Evolutionary conservation across 2,329 filamentous ascomycete species (phyloP), one percentile per base, ranked within the genome.

Genomic region (Trichoderma cornu-damae): DNA sequence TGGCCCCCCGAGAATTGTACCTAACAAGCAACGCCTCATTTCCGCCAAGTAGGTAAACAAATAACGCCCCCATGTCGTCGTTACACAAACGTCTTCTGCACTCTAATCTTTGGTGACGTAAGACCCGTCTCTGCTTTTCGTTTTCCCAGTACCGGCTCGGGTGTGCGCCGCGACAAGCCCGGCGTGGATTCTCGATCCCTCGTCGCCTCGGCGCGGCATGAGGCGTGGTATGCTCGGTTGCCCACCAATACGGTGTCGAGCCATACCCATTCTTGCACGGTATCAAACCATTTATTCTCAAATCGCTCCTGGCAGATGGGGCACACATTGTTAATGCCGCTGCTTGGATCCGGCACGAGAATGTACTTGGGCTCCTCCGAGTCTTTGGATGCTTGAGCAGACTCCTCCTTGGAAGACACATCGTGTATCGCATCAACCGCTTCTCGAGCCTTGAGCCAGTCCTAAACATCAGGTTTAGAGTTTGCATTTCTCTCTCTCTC

Each of bases 221-320:
- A 95, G 9, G 87, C 90, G 71, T 99, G 94, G 66, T 90, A 97
- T 14, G 94, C 87, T 61, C 90, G 85, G 57, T 81, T 84, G 34
- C 88, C 89, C 28, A 95, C 83, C 62, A 87, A 82, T 50, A 89
- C 79, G 0, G 93, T 89, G 71, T 99, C 93, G 71, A 90, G 87
- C 89, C 94, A 97, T 38, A 99, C 93, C 82, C 92, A 97, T 67
- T 99, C 93, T 72, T 97, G 91, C 16, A 88, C 89, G 61, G 95
- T 90, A 65, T 95, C 90, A 6, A 93, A 85, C 88, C 91, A 97
- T 62, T 88, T 88, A 63, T 89, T 90, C 73, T 95, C 88, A 66
- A 99, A 97, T 63, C 88, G 88, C 69, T 99, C 94, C 70, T 96
- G 92, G 70, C 94, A 97, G 64, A 99, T 96, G 2, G 91, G 90